Base-by-base conservation (phyloP, 306 rosid genomes). In the Cajanus cajan region DNA sequence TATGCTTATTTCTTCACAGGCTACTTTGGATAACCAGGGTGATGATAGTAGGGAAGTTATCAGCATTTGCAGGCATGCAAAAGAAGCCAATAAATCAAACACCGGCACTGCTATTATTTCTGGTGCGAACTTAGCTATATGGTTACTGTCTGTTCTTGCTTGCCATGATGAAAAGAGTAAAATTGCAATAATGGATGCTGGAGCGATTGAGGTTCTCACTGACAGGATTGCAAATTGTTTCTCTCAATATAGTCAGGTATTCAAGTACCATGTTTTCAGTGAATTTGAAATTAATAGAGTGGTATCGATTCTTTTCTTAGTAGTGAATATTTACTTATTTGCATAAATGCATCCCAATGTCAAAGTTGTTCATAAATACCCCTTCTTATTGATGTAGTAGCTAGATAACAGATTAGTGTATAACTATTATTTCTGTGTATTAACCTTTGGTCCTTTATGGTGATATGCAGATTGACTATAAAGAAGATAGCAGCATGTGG, bases 401-500 rank as follows among this genome's bases (percentile, higher is more conserved):
- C 73, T 18, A 68, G 71, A 81, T 28, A 37, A 24, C 31, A 28
- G 67, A 33, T 74, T 40, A 28, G 44, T 58, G 14, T 74, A 61
- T 54, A 55, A 67, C 65, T 71, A 77, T 80, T 55, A 69, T 78
- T 71, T 79, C 44, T 16, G 45, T 24, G 9, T 68, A 25, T 36
- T 16, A 67, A 73, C 33, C 31, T 58, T 59, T 47, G 31, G 73
- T 79, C 67, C 77, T 87, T 80, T 59, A 44, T 81, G 78, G 58
- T 77, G 77, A 57, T 82, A 21, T 73, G 79, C 88, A 95, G 98
- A 77, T 88, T 77, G 98, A 92, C 78, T 88, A 88, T 76, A 88
- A 90, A 86, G 98, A 95, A 87, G 98, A 95, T 82, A 87, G 87
- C 81, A 90, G 96, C 90, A 84, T 88, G 86, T 95, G 98, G 98